Evolutionary conservation across 805 yeast genomes (phyloP), one percentile per base, ranked within the genome.

Genomic region (Hanseniaspora clermontiae): DNA sequence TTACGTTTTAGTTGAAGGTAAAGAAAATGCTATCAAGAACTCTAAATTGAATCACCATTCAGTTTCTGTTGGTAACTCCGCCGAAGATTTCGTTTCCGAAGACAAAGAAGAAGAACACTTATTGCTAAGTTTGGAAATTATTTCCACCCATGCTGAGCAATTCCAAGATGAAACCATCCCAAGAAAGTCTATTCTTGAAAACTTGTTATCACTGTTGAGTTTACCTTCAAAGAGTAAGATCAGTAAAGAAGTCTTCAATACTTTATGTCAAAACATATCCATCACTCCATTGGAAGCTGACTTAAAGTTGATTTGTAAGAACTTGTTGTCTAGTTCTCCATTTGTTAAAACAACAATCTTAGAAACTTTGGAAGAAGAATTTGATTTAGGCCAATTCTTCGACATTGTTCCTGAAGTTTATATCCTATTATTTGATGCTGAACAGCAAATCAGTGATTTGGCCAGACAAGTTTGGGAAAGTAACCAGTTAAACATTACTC

Each of bases 381-480:
- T 84, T 62, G 78, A 75, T 45, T 60, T 74, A 17, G 64, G 61
- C 29, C 69, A 75, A 12, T 74, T 72, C 39, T 61, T 74, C 60
- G 67, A 68, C 1, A 80, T 75, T 64, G 75, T 82, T 1, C 78
- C 78, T 57, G 95, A 90, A 66, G 69, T 93, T 24, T 90, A 86
- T 81, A 81, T 93, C 58, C 77, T 86, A 27, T 75, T 78, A 58
- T 88, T 83, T 65, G 96, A 89, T 65, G 82, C 80, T 48, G 88
- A 83, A 51, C 76, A 75, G 17, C 66, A 73, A 11, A 80, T 80
- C 58, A 74, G 82, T 5, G 83, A 79, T 29, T 63, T 83, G 17
- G 96, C 97, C 0, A 69, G 70, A 19, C 83, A 91, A 1, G 86
- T 93, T 58, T 93, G 97, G 97, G 77, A 79, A 37, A 96, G 89